Conservation (phyloP, 768 basidiomycete genomes). For the Suillus subalutaceus region DNA sequence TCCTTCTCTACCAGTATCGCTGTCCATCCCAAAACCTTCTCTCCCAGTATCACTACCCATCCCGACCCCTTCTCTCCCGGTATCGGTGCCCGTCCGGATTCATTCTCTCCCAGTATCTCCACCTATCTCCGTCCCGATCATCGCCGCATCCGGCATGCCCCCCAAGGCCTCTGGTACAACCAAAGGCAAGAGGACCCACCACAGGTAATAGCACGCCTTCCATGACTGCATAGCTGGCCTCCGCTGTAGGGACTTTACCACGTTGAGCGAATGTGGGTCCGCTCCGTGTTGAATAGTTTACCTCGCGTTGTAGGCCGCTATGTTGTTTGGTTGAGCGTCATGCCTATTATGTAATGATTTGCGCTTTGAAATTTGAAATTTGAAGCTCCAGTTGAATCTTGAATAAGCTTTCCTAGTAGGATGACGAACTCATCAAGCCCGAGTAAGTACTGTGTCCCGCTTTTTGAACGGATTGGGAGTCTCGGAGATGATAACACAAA, state of each 20-base stretch:
- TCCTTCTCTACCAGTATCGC: not conserved
- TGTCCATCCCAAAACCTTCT: not conserved
- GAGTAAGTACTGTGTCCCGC: not conserved
- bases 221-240: not conserved
- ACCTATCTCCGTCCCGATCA: not conserved
- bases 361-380: not conserved
- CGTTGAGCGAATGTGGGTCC: constrained; percentile 3
- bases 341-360: not conserved
- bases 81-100: not conserved
- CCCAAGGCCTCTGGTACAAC: not conserved
- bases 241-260: constrained; percentile 1
- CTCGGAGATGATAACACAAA: not conserved
- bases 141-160: not conserved
- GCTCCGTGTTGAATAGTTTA: constrained; percentile 6
- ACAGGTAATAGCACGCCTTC: not conserved
- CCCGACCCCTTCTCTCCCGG: not conserved
- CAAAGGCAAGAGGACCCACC: not conserved
- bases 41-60: not conserved
- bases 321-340: not conserved
- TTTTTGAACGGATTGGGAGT: not conserved
- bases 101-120: not conserved
- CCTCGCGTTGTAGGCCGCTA: constrained; percentile 5
- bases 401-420: not conserved
- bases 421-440: not conserved
- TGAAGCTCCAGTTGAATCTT: not conserved